phyloP scores from a whole-genome alignment of 306 rosid species.

The Castanospermum australe region DNA sequence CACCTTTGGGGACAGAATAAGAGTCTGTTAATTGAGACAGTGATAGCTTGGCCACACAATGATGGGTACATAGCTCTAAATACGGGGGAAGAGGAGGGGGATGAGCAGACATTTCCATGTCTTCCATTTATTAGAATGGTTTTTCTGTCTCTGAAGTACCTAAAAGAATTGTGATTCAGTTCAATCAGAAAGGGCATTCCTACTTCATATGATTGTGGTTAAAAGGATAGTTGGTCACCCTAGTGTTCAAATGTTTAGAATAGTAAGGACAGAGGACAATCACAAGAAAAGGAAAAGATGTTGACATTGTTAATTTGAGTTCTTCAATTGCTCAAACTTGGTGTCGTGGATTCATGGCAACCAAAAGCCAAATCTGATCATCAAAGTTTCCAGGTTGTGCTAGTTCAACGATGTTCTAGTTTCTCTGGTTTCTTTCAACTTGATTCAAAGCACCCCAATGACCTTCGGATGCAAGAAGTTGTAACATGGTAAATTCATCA shows the following conservation, averaged over 20 bases:
- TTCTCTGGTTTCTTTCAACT: neutral
- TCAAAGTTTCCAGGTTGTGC: neutral
- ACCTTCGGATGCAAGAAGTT: neutral
- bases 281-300: neutral
- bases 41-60: constrained; percentile 33
- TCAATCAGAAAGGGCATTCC: constrained; percentile 4
- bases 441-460: neutral
- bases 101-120: constrained; percentile 39
- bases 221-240: constrained; percentile 4
- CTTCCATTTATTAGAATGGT: constrained; percentile 34
- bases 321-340: neutral
- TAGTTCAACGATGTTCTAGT: neutral
- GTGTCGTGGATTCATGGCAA: neutral
- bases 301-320: neutral
- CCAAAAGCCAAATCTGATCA: constrained; percentile 2
- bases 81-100: constrained; percentile 4
- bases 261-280: constrained; percentile 1
- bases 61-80: constrained; percentile 5
- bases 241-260: neutral
- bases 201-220: constrained; percentile 16
- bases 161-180: constrained; percentile 1
- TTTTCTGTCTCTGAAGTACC: constrained; percentile 27
- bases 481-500: neutral
- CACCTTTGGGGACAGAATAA: constrained; percentile 35
- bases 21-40: constrained; percentile 42